phyloP scores from a whole-genome alignment of 805 yeast species.

The Clavispora santaluciae region DNA sequence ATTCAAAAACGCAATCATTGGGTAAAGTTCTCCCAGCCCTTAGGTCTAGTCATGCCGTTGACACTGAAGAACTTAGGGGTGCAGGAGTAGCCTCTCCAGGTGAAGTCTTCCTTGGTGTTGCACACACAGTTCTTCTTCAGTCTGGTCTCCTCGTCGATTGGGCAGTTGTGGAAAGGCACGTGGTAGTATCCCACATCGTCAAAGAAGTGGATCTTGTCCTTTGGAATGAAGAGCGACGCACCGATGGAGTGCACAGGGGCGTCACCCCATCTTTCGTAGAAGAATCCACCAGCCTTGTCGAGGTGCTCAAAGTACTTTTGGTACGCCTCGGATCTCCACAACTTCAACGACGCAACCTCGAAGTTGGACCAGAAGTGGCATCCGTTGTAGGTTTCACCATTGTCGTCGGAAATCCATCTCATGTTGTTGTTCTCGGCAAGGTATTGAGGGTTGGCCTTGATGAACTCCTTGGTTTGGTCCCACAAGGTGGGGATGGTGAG shows the following conservation, averaged over 20 bases:
- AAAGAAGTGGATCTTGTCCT: constrained; percentile 68
- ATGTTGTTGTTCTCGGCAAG: constrained; percentile 60
- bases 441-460: constrained; percentile 54
- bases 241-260: constrained; percentile 92
- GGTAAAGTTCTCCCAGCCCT: constrained; percentile 63
- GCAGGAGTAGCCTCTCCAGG: constrained; percentile 74
- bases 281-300: constrained; percentile 85
- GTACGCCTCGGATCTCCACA: constrained; percentile 75
- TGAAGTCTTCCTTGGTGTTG: constrained; percentile 66
- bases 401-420: constrained; percentile 66
- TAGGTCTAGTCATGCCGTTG: constrained; percentile 53
- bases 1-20: not conserved
- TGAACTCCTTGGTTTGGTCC: constrained; percentile 68
- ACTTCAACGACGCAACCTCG: constrained; percentile 68
- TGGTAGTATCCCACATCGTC: constrained; percentile 84
- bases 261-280: constrained; percentile 93
- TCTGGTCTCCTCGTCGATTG: constrained; percentile 60
- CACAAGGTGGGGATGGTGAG: constrained; percentile 86
- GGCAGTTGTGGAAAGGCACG: constrained; percentile 78
- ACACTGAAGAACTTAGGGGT: constrained; percentile 57
- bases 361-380: constrained; percentile 94
- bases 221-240: constrained; percentile 70
- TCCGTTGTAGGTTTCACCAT: constrained; percentile 65
- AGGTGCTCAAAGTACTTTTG: constrained; percentile 63
- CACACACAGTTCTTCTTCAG: constrained; percentile 64